Percentiles rank a stretch among this genome's conserved stretches.
These are phyloP conservation scores for Mycena olivaceomarginata DNA, from an alignment of 768 basidiomycete species.

Conservation along the genomic window DNA sequence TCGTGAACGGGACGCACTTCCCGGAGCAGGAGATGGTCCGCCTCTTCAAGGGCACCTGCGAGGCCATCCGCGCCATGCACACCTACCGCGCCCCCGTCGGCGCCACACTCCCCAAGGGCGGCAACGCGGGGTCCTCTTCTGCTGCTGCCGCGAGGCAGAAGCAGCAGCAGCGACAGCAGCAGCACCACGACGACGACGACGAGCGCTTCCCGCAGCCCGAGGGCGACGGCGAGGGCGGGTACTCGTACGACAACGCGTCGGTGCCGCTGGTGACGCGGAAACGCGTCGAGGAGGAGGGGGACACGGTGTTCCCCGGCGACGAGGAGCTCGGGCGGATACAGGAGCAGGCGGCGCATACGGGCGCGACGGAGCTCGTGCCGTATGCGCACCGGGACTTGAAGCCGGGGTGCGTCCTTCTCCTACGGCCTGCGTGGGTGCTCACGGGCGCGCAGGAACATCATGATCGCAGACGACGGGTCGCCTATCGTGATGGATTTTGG, in stretches of 20 bases:
- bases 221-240: conserved; percentile 83
- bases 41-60: conserved; percentile 95
- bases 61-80: conserved; percentile 97
- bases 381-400: conserved; percentile 99
- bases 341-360: conserved; percentile 59
- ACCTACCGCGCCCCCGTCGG: conserved; percentile 80
- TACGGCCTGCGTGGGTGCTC: conserved; percentile 2
- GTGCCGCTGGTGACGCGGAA: conserved; percentile 79
- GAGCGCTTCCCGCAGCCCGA: conserved; percentile 87
- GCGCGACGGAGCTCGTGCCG: conserved; percentile 80
- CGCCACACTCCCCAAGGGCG: conserved; percentile 50
- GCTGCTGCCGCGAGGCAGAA: conserved; percentile 21
- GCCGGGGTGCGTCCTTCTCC: conserved; percentile 81
- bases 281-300: conserved; percentile 70
- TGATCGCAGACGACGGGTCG: conserved; percentile 94
- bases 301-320: conserved; percentile 88
- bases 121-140: conserved; percentile 41
- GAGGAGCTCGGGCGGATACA: conserved; percentile 75
- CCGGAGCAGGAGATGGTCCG: conserved; percentile 92
- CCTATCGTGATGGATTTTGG: conserved; percentile 99
- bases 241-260: conserved; percentile 75
- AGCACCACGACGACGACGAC: conserved; percentile 66
- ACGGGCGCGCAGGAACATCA: conserved; percentile 83
- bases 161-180: conserved; percentile 28
- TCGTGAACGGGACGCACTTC: conserved; percentile 88